Evolutionary conservation across 345 rosid genomes (phyloP).

Genomic region (Gossypium longicalyx): DNA sequence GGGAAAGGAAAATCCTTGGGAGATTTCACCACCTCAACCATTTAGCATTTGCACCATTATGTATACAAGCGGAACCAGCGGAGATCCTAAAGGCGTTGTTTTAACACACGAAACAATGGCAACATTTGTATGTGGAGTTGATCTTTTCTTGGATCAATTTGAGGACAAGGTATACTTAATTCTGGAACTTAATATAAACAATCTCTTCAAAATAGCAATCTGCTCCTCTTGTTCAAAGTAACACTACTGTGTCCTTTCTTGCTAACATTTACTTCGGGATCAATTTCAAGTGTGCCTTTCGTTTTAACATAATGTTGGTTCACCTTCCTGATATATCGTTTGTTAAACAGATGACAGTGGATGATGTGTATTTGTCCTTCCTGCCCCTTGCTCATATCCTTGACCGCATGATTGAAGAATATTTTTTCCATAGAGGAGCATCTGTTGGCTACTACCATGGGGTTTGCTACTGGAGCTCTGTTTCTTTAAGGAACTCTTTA

Average conservation of each 20-base stretch:
- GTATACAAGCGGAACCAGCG: slow-evolving; percentile 98
- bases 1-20: slow-evolving; percentile 65
- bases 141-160: slow-evolving; percentile 77
- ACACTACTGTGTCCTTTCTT: neutral
- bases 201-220: neutral
- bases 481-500: neutral
- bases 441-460: slow-evolving; percentile 95
- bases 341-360: slow-evolving; percentile 62
- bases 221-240: neutral
- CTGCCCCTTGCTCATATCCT: slow-evolving; percentile 91
- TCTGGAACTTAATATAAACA: neutral
- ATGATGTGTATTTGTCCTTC: slow-evolving; percentile 88
- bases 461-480: slow-evolving; percentile 36
- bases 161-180: slow-evolving; percentile 69
- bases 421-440: slow-evolving; percentile 82
- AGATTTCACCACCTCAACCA: slow-evolving; percentile 56
- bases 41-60: slow-evolving; percentile 76
- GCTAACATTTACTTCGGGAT: neutral
- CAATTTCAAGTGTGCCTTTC: neutral
- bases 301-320: neutral
- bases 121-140: slow-evolving; percentile 55
- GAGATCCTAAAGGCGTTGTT: slow-evolving; percentile 94
- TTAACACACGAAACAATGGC: slow-evolving; percentile 75
- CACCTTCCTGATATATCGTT: slow-evolving; percentile 11
- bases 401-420: slow-evolving; percentile 84